phyloP scores from a whole-genome alignment of 1,284 basidiomycete genomes.

The Malassezia equina region DNA sequence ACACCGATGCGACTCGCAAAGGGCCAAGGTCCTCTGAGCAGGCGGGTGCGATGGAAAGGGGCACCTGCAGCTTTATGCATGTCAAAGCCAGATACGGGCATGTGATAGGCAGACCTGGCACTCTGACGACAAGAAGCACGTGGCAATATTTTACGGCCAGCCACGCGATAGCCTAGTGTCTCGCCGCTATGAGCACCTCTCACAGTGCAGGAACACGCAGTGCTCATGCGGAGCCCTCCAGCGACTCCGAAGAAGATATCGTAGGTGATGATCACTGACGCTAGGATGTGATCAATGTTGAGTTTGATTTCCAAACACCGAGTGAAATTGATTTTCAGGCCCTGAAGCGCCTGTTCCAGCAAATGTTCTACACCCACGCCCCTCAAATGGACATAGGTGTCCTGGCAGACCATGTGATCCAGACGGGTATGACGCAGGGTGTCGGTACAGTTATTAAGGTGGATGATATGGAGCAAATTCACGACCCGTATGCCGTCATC shows the following conservation, averaged over 20 bases:
- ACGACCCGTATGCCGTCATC: slow-evolving; percentile 43
- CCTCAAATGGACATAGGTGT: slow-evolving; percentile 28
- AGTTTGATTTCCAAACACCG: slow-evolving; percentile 41
- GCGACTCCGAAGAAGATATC: slow-evolving; percentile 9
- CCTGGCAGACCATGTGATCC: slow-evolving; percentile 28
- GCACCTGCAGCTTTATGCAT: neutral
- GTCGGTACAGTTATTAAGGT: slow-evolving; percentile 43
- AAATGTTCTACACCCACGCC: slow-evolving; percentile 45
- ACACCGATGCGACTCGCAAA: neutral
- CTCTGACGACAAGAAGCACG: neutral
- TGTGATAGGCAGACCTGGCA: neutral
- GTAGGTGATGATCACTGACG: neutral
- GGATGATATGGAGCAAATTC: slow-evolving; percentile 35
- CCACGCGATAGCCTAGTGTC: neutral
- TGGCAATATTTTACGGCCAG: neutral
- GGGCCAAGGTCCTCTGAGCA: neutral
- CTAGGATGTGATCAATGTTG: slow-evolving; percentile 41
- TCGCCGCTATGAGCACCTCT: neutral
- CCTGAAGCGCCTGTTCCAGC: slow-evolving; percentile 39
- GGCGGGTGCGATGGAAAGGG: neutral
- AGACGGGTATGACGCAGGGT: slow-evolving; percentile 20
- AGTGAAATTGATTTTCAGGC: slow-evolving; percentile 38
- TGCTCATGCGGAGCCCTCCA: neutral
- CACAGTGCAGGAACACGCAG: neutral
- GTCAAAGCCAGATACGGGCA: neutral